These are phyloP conservation scores for Azolla pinnata DNA, from an alignment of 75 land plant species.

Conservation along the genomic window DNA sequence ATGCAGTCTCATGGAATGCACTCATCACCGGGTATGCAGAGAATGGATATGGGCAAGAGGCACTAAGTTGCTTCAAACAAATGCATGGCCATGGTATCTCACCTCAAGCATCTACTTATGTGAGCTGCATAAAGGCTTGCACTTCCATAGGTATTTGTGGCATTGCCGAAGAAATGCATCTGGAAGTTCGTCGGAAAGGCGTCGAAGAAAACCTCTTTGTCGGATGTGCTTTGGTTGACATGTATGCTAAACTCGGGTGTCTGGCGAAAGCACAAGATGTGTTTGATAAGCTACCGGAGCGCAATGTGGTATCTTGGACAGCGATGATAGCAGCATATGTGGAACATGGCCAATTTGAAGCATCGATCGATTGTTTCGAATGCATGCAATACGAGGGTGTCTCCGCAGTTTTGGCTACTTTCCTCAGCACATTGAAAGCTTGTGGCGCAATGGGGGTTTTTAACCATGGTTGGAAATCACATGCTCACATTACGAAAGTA, in stretches of 20 bases:
- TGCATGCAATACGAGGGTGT: constrained; percentile 3
- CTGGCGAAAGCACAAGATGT: constrained; percentile 6
- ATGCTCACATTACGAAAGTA: constrained; percentile 39
- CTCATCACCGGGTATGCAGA: constrained; percentile 33
- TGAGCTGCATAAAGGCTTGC: constrained; percentile 29
- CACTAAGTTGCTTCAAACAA: constrained; percentile 15
- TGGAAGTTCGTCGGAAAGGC: constrained; percentile 15
- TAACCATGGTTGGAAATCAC: constrained; percentile 47
- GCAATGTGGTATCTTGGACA: constrained; percentile 13
- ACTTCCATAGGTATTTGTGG: constrained; percentile 22
- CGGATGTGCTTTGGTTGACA: background rate
- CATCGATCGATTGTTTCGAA: background rate
- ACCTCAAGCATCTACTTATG: constrained; percentile 40
- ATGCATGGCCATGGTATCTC: constrained; percentile 28
- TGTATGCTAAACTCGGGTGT: constrained; percentile 14
- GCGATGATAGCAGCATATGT: constrained; percentile 12
- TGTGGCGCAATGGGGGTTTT: constrained; percentile 18
- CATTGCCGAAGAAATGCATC: constrained; percentile 23
- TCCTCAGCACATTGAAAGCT: constrained; percentile 3
- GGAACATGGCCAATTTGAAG: constrained; percentile 2
- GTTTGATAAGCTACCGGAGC: constrained; percentile 5
- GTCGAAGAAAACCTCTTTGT: constrained; percentile 3
- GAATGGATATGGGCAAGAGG: constrained; percentile 18
- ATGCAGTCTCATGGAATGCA: constrained; percentile 41
- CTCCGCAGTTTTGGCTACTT: background rate